Evolutionary conservation across 148 eudicot genomes (phyloP).

Genomic region (Cornus controversa): DNA sequence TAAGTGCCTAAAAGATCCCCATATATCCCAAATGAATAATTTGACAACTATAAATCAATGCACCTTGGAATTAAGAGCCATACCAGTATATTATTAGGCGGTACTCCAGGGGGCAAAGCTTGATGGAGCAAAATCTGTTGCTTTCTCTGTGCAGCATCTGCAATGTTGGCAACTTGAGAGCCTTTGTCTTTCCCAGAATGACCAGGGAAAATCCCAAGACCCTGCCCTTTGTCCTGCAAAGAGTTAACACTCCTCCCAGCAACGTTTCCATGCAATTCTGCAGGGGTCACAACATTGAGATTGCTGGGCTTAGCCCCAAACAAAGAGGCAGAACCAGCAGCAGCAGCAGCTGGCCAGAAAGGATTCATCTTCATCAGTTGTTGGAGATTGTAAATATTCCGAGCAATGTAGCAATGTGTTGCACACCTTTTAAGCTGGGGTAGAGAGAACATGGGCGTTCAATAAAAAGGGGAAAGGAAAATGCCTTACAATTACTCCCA

Average conservation of each 20-base stretch:
- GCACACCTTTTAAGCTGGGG: slow-evolving; percentile 86
- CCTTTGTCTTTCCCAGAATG: slow-evolving; percentile 60
- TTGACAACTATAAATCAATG: neutral
- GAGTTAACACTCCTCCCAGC: slow-evolving; percentile 40
- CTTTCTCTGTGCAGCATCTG: slow-evolving; percentile 73
- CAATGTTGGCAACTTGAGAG: slow-evolving; percentile 35
- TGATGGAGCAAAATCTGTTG: slow-evolving; percentile 71
- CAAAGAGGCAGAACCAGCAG: slow-evolving; percentile 54
- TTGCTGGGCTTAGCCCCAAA: slow-evolving; percentile 75
- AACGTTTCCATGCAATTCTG: slow-evolving; percentile 53
- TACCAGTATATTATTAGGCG: slow-evolving; percentile 71
- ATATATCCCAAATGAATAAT: neutral
- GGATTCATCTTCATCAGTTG: slow-evolving; percentile 80
- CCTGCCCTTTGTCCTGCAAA: slow-evolving; percentile 65
- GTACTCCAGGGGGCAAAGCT: slow-evolving; percentile 66
- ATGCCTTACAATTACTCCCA: neutral
- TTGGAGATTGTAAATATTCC: slow-evolving; percentile 63
- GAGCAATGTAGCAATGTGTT: slow-evolving; percentile 79
- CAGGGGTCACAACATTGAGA: slow-evolving; percentile 60
- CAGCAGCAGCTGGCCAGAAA: slow-evolving; percentile 68
- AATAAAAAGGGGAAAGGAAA: neutral
- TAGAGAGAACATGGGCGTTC: slow-evolving; percentile 52
- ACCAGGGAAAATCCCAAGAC: slow-evolving; percentile 52
- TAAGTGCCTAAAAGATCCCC: neutral
- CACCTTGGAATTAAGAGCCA: neutral